Percentiles rank a stretch among this genome's conserved stretches.
These are phyloP conservation scores for Bolboschoenus planiculmis DNA, from an alignment of 176 grass and related monocot genomes.

Conservation along the genomic window DNA sequence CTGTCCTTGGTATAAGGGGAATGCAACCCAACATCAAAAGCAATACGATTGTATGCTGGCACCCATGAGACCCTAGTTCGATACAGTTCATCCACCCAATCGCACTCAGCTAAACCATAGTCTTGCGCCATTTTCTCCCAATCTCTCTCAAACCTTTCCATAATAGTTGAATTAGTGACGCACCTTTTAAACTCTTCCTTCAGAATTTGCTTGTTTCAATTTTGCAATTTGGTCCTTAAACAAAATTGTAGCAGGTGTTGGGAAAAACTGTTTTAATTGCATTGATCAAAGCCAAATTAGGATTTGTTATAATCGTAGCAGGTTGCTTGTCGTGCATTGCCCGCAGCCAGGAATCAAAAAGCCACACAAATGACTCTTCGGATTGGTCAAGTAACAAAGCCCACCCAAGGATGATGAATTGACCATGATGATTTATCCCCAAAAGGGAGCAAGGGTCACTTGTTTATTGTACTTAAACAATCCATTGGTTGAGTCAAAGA, in stretches of 20 bases:
- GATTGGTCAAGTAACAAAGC: not conserved
- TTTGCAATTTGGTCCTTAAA: not conserved
- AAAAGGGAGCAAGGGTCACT: not conserved
- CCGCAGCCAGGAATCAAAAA: not conserved
- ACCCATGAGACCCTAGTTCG: not conserved
- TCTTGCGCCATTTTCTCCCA: not conserved
- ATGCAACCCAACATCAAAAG: not conserved
- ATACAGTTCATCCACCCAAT: not conserved
- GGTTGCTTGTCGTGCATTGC: not conserved
- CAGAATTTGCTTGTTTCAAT: not conserved
- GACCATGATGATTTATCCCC: not conserved
- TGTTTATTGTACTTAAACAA: not conserved
- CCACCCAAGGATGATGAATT: not conserved
- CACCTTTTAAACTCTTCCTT: not conserved
- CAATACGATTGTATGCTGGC: not conserved
- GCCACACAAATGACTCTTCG: not conserved
- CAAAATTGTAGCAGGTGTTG: not conserved
- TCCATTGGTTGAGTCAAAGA: not conserved
- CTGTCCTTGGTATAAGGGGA: not conserved
- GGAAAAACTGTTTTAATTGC: not conserved
- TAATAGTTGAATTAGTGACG: not conserved
- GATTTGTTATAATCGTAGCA: not conserved
- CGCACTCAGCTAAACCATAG: not conserved
- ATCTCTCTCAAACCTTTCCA: not conserved
- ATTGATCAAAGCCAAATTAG: not conserved